phyloP scores from a whole-genome alignment of 2,329 filamentous ascomycete species.

The Whalleya microplaca region DNA sequence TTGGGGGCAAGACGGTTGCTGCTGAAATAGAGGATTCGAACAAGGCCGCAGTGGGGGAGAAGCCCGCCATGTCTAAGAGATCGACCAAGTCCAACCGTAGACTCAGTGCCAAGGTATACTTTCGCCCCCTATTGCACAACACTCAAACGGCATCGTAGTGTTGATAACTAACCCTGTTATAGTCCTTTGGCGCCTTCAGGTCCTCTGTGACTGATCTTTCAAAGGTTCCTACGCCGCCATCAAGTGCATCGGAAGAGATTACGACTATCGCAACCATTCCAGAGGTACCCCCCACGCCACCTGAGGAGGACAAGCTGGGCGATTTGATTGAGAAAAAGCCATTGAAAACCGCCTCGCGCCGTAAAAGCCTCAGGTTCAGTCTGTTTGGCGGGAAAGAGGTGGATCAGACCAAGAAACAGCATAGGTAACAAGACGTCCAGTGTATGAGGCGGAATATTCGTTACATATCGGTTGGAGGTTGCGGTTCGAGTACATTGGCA shows the following conservation, averaged over 20 bases:
- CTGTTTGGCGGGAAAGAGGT: constrained; percentile 32
- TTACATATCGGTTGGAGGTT: neutral
- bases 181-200: constrained; percentile 40
- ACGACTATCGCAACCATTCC: constrained; percentile 35
- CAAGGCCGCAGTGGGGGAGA: constrained; percentile 38
- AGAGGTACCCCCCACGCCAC: constrained; percentile 35
- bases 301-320: constrained; percentile 30
- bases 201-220: constrained; percentile 31
- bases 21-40: constrained; percentile 66
- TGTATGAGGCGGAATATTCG: neutral
- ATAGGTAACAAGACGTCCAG: neutral
- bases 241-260: constrained; percentile 33
- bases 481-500: neutral
- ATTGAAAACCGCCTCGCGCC: constrained; percentile 30
- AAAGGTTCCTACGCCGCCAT: constrained; percentile 34
- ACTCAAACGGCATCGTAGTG: neutral
- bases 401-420: constrained; percentile 1
- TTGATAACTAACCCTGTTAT: constrained; percentile 22
- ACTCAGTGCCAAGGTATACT: constrained; percentile 34
- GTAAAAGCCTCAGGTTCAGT: constrained; percentile 35
- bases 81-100: constrained; percentile 31
- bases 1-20: constrained; percentile 69
- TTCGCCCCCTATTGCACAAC: constrained; percentile 3
- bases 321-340: constrained; percentile 26
- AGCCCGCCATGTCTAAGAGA: constrained; percentile 25